A percentile compares a stretch with the other conserved stretches of the same genome.
Evolutionary conservation across 192 early-diverging fungal species (phyloP).

Genomic region (Podila epigama): DNA sequence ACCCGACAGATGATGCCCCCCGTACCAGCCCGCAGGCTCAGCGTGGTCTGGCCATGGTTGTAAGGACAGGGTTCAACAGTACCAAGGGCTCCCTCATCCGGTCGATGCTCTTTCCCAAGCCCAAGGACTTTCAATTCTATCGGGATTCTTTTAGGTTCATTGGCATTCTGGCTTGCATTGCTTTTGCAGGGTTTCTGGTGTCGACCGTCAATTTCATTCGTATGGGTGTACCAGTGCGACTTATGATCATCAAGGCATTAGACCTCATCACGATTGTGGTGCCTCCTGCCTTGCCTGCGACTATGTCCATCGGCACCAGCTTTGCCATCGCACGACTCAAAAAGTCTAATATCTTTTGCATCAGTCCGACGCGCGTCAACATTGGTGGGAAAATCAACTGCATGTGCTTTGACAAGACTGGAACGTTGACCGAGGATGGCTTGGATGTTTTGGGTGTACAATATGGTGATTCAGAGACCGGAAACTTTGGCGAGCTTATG

Average conservation of each 20-base stretch:
- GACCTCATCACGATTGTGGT: slow-evolving; percentile 98
- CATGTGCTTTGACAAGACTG: slow-evolving; percentile 99
- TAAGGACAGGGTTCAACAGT: slow-evolving; percentile 90
- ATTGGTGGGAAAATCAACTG: slow-evolving; percentile 96
- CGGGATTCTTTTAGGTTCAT: slow-evolving; percentile 96
- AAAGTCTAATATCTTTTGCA: slow-evolving; percentile 87
- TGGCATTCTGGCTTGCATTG: slow-evolving; percentile 83
- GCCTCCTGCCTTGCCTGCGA: slow-evolving; percentile 96
- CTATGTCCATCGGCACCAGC: slow-evolving; percentile 96
- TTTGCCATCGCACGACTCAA: slow-evolving; percentile 92
- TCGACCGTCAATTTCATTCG: slow-evolving; percentile 92
- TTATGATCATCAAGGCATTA: slow-evolving; percentile 87
- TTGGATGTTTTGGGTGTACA: slow-evolving; percentile 93
- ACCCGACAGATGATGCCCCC: slow-evolving; percentile 46
- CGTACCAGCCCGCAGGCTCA: slow-evolving; percentile 20
- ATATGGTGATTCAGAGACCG: slow-evolving; percentile 53
- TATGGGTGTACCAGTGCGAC: slow-evolving; percentile 67
- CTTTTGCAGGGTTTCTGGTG: slow-evolving; percentile 84
- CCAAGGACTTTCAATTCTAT: slow-evolving; percentile 96
- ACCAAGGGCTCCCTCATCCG: slow-evolving; percentile 94
- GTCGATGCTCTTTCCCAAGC: slow-evolving; percentile 96
- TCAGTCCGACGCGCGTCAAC: slow-evolving; percentile 91
- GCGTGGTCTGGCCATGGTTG: slow-evolving; percentile 78
- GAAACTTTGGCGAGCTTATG: slow-evolving; percentile 23
- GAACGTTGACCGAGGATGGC: slow-evolving; percentile 96